phyloP scores from a whole-genome alignment of 164 flowering plant species.

The Houttuynia cordata region DNA sequence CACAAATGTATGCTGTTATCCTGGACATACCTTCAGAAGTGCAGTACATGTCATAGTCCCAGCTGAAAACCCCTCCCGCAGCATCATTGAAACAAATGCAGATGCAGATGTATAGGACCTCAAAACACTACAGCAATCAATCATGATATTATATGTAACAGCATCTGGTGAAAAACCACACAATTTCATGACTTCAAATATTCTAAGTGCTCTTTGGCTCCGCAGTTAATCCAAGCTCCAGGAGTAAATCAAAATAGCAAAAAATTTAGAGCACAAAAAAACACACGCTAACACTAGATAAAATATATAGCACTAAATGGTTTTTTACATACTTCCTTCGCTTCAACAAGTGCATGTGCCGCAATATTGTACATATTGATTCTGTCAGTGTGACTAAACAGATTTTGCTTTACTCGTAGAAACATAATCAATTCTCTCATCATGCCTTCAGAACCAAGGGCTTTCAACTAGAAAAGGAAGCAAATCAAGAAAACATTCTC shows the following conservation, averaged over 20 bases:
- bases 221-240: constrained; percentile 22
- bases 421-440: constrained; percentile 38
- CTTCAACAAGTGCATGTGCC: constrained; percentile 60
- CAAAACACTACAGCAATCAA: constrained; percentile 51
- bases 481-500: background rate
- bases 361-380: constrained; percentile 46
- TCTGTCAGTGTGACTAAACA: constrained; percentile 15
- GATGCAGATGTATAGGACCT: constrained; percentile 54
- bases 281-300: too few relatives aligned
- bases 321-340: constrained; percentile 44
- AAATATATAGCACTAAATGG: background rate
- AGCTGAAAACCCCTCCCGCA: constrained; percentile 59
- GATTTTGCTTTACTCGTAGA: constrained; percentile 33
- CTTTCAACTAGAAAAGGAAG: constrained; percentile 43
- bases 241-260: background rate
- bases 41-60: constrained; percentile 37
- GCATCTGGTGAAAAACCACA: constrained; percentile 36
- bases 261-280: background rate
- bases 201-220: constrained; percentile 40
- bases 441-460: constrained; percentile 83
- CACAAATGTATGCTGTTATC: too few relatives aligned
- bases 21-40: constrained; percentile 49
- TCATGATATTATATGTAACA: constrained; percentile 68
- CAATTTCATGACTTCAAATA: constrained; percentile 53
- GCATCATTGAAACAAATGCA: constrained; percentile 67